phyloP scores from a whole-genome alignment of 1,284 basidiomycete species.

The Agroathelia rolfsii region DNA sequence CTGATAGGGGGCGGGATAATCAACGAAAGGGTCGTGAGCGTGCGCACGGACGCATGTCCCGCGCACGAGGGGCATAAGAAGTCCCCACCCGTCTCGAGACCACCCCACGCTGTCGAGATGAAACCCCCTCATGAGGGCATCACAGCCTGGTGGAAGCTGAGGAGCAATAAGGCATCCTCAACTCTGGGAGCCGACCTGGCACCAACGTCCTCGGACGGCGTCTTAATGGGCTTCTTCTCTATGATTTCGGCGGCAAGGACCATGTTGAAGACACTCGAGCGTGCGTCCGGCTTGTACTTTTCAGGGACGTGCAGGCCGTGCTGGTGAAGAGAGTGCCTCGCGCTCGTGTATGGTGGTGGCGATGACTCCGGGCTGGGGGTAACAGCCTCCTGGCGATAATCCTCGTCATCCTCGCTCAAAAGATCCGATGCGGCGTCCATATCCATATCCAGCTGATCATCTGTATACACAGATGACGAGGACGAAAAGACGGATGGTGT shows the following conservation, averaged over 20 bases:
- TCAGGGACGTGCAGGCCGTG: slow-evolving; percentile 4
- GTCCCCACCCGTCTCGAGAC: too few species aligned
- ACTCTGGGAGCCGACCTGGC: not conserved
- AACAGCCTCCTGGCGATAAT: slow-evolving; percentile 60
- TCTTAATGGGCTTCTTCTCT: not conserved
- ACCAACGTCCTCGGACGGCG: not conserved
- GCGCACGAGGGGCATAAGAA: too few species aligned
- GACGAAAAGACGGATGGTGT: slow-evolving; percentile 40
- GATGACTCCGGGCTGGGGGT: slow-evolving; percentile 56
- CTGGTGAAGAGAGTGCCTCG: slow-evolving; percentile 8
- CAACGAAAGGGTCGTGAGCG: too few species aligned
- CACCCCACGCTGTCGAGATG: too few species aligned
- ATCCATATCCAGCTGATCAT: slow-evolving; percentile 26
- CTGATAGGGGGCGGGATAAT: too few species aligned
- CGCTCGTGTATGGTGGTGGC: slow-evolving; percentile 28
- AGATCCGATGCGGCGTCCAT: slow-evolving; percentile 40
- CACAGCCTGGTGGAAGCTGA: slow-evolving; percentile 3
- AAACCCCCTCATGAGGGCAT: too few species aligned
- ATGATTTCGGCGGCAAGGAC: not conserved
- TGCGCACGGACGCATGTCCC: too few species aligned
- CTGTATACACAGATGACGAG: slow-evolving; percentile 29
- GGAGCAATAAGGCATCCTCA: slow-evolving; percentile 2
- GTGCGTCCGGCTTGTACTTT: slow-evolving; percentile 1
- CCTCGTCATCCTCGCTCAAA: slow-evolving; percentile 55
- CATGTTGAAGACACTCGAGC: slow-evolving; percentile 11